A percentile compares a stretch with the other conserved stretches of the same genome.
Conservation (phyloP, 1,139 yeast species). For the Pichia kudriavzevii region DNA sequence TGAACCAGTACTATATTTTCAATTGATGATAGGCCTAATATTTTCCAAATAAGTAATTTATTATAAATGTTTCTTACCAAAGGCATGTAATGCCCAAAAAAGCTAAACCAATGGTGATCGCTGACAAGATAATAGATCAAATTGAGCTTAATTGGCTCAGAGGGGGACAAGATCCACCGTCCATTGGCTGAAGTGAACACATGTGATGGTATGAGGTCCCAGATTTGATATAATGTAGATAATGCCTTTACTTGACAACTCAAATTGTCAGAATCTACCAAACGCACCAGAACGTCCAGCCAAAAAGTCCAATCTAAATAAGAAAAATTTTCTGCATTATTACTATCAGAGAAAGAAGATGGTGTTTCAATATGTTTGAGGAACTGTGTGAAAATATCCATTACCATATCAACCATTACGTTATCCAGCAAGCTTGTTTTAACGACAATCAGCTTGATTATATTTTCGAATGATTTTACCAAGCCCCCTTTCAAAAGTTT, state of each 20-base stretch:
- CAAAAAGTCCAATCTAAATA: slow-evolving; percentile 68
- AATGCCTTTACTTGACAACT: slow-evolving; percentile 56
- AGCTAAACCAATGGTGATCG: slow-evolving; percentile 41
- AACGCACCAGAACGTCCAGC: slow-evolving; percentile 51
- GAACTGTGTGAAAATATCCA: slow-evolving; percentile 42
- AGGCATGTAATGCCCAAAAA: slow-evolving; percentile 77
- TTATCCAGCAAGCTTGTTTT: slow-evolving; percentile 40
- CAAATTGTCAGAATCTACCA: slow-evolving; percentile 57
- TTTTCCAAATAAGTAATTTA: slow-evolving; percentile 61
- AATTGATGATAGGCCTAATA: slow-evolving; percentile 24
- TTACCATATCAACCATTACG: slow-evolving; percentile 36
- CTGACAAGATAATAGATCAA: slow-evolving; percentile 51
- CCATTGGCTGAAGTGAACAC: slow-evolving; percentile 9
- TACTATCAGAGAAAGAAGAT: slow-evolving; percentile 10
- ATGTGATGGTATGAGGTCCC: slow-evolving; percentile 60
- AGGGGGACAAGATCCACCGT: slow-evolving; percentile 22
- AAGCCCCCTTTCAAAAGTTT: slow-evolving; percentile 18
- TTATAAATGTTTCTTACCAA: slow-evolving; percentile 63
- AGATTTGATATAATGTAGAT: slow-evolving; percentile 61
- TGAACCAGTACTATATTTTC: slow-evolving; percentile 6
- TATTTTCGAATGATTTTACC: slow-evolving; percentile 43
- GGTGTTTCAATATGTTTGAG: slow-evolving; percentile 24
- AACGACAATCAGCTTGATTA: slow-evolving; percentile 42
- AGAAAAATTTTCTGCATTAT: slow-evolving; percentile 3
- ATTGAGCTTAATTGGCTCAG: slow-evolving; percentile 37